These are phyloP conservation scores for Salix viminalis DNA, from an alignment of 345 rosid species.

Conservation along the genomic window DNA sequence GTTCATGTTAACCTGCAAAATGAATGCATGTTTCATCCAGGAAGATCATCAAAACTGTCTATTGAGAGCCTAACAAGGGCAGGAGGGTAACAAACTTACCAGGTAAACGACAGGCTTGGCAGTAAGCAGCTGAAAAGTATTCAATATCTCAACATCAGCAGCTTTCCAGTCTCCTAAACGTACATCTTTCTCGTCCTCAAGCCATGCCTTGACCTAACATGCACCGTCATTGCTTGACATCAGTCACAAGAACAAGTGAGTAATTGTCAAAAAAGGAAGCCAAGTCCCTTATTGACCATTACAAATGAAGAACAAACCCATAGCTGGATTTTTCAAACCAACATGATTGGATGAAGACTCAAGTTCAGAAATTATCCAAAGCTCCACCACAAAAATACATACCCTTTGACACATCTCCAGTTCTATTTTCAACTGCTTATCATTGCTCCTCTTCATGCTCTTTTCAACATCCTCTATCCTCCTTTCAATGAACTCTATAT, in stretches of 20 bases:
- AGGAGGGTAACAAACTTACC: conserved; percentile 33
- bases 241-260: neutral
- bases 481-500: conserved; percentile 76
- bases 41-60: neutral
- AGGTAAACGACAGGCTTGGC: conserved; percentile 97
- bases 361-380: neutral
- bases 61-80: too few species aligned
- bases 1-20: conserved; percentile 82
- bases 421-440: conserved; percentile 84
- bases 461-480: conserved; percentile 85
- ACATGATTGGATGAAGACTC: neutral
- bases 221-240: neutral
- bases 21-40: neutral
- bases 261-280: neutral
- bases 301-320: neutral
- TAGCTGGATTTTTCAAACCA: neutral
- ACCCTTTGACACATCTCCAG: conserved; percentile 60
- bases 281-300: neutral
- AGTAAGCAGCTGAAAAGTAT: conserved; percentile 89
- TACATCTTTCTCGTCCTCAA: conserved; percentile 78
- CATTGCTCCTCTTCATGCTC: conserved; percentile 99
- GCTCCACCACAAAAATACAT: conserved; percentile 7
- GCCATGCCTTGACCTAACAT: conserved; percentile 73
- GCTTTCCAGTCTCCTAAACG: conserved; percentile 98
- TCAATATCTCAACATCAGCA: conserved; percentile 86